Evolutionary conservation across 1,284 basidiomycete genomes (phyloP).

Genomic region (Tylopilus sp.): DNA sequence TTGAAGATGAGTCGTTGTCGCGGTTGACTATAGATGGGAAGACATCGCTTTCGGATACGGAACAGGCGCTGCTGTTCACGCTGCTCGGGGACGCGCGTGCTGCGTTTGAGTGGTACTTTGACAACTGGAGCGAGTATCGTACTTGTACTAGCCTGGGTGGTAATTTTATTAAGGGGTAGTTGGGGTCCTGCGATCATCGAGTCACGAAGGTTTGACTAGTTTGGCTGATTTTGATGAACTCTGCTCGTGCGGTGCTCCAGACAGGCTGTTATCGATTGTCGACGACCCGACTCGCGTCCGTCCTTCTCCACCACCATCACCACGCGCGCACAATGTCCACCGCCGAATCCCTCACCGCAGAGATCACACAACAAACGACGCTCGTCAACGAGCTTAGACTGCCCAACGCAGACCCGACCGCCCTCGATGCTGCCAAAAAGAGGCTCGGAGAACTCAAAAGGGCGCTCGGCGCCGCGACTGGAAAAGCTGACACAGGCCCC

Average conservation of each 20-base stretch:
- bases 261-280: constrained; percentile 28
- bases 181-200: constrained; percentile 23
- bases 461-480: constrained; percentile 45
- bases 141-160: not conserved
- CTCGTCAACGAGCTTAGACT: constrained; percentile 58
- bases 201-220: constrained; percentile 25
- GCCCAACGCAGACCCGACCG: constrained; percentile 46
- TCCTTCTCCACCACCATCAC: constrained; percentile 1
- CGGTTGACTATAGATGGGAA: constrained; percentile 13
- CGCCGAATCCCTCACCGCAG: constrained; percentile 40
- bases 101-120: constrained; percentile 24
- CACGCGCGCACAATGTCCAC: constrained; percentile 32
- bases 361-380: constrained; percentile 52
- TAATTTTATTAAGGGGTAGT: constrained; percentile 11
- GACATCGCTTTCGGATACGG: constrained; percentile 11
- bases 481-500: constrained; percentile 29
- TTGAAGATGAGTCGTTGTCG: constrained; percentile 12
- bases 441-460: constrained; percentile 68
- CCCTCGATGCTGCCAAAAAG: constrained; percentile 64
- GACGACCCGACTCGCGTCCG: constrained; percentile 2
- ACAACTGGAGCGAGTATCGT: constrained; percentile 12
- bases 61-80: constrained; percentile 14
- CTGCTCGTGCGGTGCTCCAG: constrained; percentile 16
- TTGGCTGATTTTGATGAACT: constrained; percentile 11
- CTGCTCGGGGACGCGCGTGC: constrained; percentile 22